These are phyloP conservation scores for Metarhizium sp. DNA, from an alignment of 2,329 filamentous ascomycete genomes.

Conservation along the genomic window DNA sequence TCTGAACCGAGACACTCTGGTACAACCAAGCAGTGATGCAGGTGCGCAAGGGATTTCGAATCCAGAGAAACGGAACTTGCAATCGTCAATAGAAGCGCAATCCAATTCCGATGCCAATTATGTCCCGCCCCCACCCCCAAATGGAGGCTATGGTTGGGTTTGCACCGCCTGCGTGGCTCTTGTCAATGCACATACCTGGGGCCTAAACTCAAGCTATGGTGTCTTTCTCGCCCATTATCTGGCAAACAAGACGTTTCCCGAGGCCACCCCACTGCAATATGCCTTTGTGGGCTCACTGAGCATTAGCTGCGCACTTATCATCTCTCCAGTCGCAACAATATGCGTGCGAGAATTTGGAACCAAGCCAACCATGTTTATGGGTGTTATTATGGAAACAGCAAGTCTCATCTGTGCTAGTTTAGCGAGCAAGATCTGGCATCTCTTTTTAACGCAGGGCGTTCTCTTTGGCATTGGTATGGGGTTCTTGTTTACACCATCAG, in stretches of 20 bases:
- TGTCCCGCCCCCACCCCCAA: conserved; percentile 31
- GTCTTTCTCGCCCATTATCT: conserved; percentile 51
- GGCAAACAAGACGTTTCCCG: conserved; percentile 49
- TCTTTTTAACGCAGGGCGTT: conserved; percentile 66
- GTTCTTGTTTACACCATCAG: conserved; percentile 61
- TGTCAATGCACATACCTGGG: conserved; percentile 66
- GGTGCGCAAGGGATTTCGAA: neutral
- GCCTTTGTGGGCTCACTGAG: conserved; percentile 59
- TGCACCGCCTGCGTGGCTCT: conserved; percentile 29
- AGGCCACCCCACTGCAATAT: conserved; percentile 55
- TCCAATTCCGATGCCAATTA: neutral
- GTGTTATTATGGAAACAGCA: conserved; percentile 52
- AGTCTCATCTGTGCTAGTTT: conserved; percentile 65
- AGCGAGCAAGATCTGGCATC: conserved; percentile 59
- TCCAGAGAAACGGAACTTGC: neutral
- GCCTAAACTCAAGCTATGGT: conserved; percentile 46
- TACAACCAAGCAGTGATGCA: neutral
- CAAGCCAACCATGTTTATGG: conserved; percentile 52
- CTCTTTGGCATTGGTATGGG: conserved; percentile 74
- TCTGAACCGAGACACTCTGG: neutral
- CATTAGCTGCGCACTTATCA: conserved; percentile 42
- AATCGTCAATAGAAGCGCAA: neutral
- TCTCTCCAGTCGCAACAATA: conserved; percentile 59
- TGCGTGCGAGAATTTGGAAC: conserved; percentile 54
- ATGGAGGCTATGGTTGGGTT: conserved; percentile 50